These are phyloP conservation scores for Oryza meridionalis DNA, from an alignment of 176 grass and related monocot species.

Conservation along the genomic window DNA sequence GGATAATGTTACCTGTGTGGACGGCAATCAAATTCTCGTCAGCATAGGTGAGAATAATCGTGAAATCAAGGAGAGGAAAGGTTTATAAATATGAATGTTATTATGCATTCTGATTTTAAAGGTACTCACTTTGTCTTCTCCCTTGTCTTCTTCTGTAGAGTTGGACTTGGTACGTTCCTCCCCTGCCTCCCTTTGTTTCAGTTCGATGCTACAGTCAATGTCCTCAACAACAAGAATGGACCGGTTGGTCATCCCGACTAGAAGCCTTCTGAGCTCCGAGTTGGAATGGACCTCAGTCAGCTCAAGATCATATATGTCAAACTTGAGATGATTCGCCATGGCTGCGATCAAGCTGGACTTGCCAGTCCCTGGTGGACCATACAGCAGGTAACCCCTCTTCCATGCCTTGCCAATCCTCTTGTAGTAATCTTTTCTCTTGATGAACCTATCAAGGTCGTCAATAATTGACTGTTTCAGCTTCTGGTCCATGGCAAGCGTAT, in stretches of 20 bases:
- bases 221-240: conserved; percentile 93
- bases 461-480: conserved; percentile 62
- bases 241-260: conserved; percentile 57
- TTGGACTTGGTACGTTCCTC: conserved; percentile 35
- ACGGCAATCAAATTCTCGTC: conserved; percentile 5
- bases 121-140: conserved; percentile 50
- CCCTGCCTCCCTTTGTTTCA: conserved; percentile 54
- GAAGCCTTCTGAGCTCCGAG: conserved; percentile 58
- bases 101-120: conserved; percentile 5
- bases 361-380: conserved; percentile 87
- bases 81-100: neutral
- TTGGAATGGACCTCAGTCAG: conserved; percentile 68
- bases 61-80: neutral
- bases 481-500: conserved; percentile 72
- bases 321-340: conserved; percentile 85
- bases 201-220: conserved; percentile 67
- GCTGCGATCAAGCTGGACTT: conserved; percentile 96
- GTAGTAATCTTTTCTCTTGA: conserved; percentile 87
- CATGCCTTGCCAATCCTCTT: conserved; percentile 82
- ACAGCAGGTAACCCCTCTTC: conserved; percentile 87
- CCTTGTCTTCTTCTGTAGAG: conserved; percentile 42
- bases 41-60: conserved; percentile 7
- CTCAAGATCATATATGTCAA: conserved; percentile 86
- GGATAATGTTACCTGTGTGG: conserved; percentile 65
- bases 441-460: conserved; percentile 67